These are phyloP conservation scores for Aphanomyces astaci DNA, from an alignment of 352 stramenopile species.

Conservation along the genomic window DNA sequence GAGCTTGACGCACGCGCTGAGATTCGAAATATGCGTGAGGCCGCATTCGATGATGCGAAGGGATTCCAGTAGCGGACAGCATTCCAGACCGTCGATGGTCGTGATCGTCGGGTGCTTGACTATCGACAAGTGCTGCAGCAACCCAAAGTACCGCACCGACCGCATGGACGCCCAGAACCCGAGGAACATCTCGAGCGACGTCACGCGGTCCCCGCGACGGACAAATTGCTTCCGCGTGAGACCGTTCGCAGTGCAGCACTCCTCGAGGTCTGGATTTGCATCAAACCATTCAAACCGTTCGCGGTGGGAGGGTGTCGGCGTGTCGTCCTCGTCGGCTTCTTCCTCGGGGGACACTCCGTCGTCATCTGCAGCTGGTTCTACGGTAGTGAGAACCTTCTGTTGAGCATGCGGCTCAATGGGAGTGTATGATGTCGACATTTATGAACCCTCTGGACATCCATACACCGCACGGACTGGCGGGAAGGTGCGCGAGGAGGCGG, in stretches of 20 bases:
- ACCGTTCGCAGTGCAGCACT: conserved; percentile 59
- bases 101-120: conserved; percentile 62
- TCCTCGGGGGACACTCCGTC: not conserved
- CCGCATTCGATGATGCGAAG: conserved; percentile 64
- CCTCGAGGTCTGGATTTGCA: conserved; percentile 40
- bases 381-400: not conserved
- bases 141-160: conserved; percentile 53
- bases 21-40: conserved; percentile 38
- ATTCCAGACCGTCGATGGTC: conserved; percentile 42
- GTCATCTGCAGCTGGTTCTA: not conserved
- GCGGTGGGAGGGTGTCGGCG: not conserved
- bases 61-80: conserved; percentile 46
- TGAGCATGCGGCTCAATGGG: not conserved
- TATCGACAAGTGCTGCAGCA: conserved; percentile 58
- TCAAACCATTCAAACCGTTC: conserved; percentile 35
- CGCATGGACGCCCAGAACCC: conserved; percentile 70
- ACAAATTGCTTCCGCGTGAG: conserved; percentile 49
- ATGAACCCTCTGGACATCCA: not conserved
- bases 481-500: not conserved
- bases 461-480: not conserved
- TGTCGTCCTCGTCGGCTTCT: conserved; percentile 5
- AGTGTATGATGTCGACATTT: not conserved
- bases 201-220: conserved; percentile 33
- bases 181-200: conserved; percentile 61
- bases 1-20: conserved; percentile 40